These are phyloP conservation scores for Melaleuca alternifolia DNA, from an alignment of 345 rosid genomes.

Conservation along the genomic window DNA sequence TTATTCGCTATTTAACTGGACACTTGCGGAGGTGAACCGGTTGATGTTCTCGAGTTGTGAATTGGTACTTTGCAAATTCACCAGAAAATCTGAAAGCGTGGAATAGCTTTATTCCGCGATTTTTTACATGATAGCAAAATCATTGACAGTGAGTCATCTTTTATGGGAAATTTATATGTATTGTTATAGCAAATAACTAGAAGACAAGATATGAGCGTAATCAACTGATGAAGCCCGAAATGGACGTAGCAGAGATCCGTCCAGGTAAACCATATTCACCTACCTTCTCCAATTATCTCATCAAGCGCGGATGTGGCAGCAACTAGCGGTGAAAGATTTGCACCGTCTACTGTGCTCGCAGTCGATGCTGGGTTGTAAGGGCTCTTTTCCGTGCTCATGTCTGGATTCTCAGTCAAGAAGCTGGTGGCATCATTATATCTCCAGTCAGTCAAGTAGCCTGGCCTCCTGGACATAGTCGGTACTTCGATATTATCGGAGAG, in stretches of 20 bases:
- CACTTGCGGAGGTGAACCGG: not conserved
- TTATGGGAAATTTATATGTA: too few species aligned
- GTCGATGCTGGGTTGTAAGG: not conserved
- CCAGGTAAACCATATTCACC: not conserved
- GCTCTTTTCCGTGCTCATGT: not conserved
- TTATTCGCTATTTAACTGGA: not conserved
- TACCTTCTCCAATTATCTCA: constrained; percentile 1
- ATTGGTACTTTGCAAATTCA: not conserved
- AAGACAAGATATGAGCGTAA: too few species aligned
- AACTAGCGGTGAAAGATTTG: not conserved
- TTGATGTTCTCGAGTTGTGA: not conserved
- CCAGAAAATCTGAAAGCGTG: not conserved
- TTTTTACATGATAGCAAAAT: not conserved
- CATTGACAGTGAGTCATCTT: not conserved
- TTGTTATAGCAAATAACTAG: not conserved
- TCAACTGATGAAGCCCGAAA: not conserved
- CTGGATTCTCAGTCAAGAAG: constrained; percentile 5
- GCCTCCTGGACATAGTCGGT: constrained; percentile 17
- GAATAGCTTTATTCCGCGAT: not conserved
- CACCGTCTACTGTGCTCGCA: not conserved
- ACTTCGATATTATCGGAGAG: constrained; percentile 57
- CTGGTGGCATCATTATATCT: constrained; percentile 22
- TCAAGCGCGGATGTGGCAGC: not conserved
- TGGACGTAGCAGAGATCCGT: not conserved
- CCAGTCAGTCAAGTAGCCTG: constrained; percentile 54